These are phyloP conservation scores for Ploettnerulaceae sp. DNA, from an alignment of 2,329 filamentous ascomycete species.

Conservation along the genomic window DNA sequence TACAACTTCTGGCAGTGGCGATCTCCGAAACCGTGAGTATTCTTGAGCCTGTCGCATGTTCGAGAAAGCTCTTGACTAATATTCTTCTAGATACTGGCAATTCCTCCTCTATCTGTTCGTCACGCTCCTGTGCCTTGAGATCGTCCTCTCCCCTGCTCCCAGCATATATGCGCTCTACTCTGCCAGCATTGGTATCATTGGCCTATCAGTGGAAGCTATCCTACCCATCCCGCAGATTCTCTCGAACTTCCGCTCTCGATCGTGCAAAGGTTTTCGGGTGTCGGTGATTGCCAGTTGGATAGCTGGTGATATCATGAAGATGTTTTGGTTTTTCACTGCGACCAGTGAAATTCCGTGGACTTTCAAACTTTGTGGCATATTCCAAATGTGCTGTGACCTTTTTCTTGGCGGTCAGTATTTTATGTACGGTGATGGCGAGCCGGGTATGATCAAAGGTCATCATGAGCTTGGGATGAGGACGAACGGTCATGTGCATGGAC, in stretches of 20 bases:
- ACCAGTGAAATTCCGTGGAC: slow-evolving; percentile 66
- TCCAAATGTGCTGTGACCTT: slow-evolving; percentile 72
- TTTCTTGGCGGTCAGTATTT: slow-evolving; percentile 72
- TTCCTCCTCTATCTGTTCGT: slow-evolving; percentile 66
- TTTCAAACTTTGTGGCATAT: slow-evolving; percentile 78
- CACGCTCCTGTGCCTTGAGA: slow-evolving; percentile 56
- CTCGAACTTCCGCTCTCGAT: slow-evolving; percentile 61
- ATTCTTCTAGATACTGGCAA: slow-evolving; percentile 62
- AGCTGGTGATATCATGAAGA: slow-evolving; percentile 77
- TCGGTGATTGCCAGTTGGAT: slow-evolving; percentile 76
- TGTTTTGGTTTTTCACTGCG: slow-evolving; percentile 78
- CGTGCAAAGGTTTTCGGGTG: slow-evolving; percentile 72
- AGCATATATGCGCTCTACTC: slow-evolving; percentile 62
- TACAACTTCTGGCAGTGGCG: slow-evolving; percentile 84
- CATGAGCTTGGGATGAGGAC: slow-evolving; percentile 7
- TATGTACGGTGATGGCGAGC: slow-evolving; percentile 55
- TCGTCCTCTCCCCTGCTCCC: slow-evolving; percentile 58
- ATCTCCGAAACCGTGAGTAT: slow-evolving; percentile 55
- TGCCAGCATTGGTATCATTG: slow-evolving; percentile 64
- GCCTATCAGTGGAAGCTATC: slow-evolving; percentile 73
- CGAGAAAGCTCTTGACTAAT: slow-evolving; percentile 6
- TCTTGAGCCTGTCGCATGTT: background rate
- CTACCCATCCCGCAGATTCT: slow-evolving; percentile 76
- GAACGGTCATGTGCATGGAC: slow-evolving; percentile 14
- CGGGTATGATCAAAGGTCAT: slow-evolving; percentile 25